Evolutionary conservation across 2,329 filamentous ascomycete genomes (phyloP), one percentile per base, ranked within the genome.

Genomic region (Calonectria honghensis): DNA sequence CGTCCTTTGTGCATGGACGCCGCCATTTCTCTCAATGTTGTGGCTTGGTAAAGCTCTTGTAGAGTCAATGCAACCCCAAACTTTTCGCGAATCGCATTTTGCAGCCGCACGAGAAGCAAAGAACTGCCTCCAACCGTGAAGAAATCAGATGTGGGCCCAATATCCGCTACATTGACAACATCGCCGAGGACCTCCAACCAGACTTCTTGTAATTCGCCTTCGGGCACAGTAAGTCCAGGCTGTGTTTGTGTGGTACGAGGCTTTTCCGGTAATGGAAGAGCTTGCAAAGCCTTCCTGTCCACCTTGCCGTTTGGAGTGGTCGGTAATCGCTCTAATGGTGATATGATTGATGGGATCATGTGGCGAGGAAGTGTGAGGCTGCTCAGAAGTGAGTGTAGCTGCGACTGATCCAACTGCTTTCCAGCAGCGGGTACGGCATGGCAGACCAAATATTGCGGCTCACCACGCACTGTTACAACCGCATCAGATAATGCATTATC

Each of bases 101-200:
- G 77, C 7, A 90, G 83, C 5, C 81, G 75, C 14, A 88, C 78
- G 0, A 88, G 75, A 0, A 86, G 79, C 5, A 88, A 68, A 0
- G 87, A 88, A 72, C 82, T 88, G 3, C 87, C 87, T 14, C 87
- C 87, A 1, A 84, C 76, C 0, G 76, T 68, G 79, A 88, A 89
- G 78, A 89, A 88, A 77, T 87, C 84, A 6, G 85, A 80, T 0
- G 66, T 20, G 14, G 54, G 31, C 6, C 54, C 32, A n/a, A 59
- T 59, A 16, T n/a, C 9, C 5, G 54, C 32, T 7, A n/a, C 29
- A 11, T 29, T n/a, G 24, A 18, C 54, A 9, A 20, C 31, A 4
- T 35, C 18, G 7, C 31, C 31, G 14, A 59, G 54, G 13, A 59
- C 16, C 31, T 37, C 31, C 31, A 59, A 16, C 54, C 54, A 59